A percentile compares a stretch with the other conserved stretches of the same genome.
These are phyloP conservation scores for Salvia sclarea DNA, from an alignment of 305 asterid genomes.

Conservation along the genomic window DNA sequence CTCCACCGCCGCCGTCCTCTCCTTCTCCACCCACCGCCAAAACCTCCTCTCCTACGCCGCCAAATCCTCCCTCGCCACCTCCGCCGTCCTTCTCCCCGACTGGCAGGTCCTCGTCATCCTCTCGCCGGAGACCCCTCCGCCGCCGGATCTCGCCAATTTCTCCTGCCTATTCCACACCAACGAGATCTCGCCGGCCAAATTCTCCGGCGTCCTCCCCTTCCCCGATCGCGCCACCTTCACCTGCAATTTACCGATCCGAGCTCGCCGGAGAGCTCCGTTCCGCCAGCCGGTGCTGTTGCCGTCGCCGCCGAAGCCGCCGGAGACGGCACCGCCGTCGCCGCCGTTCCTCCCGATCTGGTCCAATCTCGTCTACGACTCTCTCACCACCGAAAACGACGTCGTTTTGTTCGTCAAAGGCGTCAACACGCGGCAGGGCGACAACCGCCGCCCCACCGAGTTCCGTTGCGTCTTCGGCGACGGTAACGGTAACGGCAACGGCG, in stretches of 20 bases:
- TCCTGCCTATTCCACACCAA: constrained; percentile 47
- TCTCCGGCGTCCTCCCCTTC: constrained; percentile 44
- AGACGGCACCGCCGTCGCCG: background rate
- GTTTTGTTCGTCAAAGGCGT: constrained; percentile 75
- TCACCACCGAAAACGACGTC: constrained; percentile 68
- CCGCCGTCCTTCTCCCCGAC: constrained; percentile 62
- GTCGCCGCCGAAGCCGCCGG: constrained; percentile 23
- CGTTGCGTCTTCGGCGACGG: constrained; percentile 59
- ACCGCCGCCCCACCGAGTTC: constrained; percentile 56
- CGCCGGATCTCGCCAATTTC: constrained; percentile 30
- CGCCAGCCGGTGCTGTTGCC: constrained; percentile 50
- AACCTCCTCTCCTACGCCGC: constrained; percentile 18
- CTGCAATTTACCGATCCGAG: constrained; percentile 46
- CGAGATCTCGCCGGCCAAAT: constrained; percentile 48
- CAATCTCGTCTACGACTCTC: constrained; percentile 62
- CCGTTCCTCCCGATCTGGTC: constrained; percentile 50
- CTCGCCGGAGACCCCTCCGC: constrained; percentile 37
- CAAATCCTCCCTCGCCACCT: constrained; percentile 36
- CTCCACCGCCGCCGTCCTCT: constrained; percentile 33
- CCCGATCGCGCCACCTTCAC: constrained; percentile 60
- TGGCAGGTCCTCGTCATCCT: constrained; percentile 79
- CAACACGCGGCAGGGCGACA: constrained; percentile 54
- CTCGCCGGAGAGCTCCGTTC: constrained; percentile 54
- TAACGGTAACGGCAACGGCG: constrained; percentile 34
- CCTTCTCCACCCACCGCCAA: constrained; percentile 28